Evolutionary conservation across 495 filamentous ascomycete species (phyloP), one percentile per base, ranked within the genome.

Genomic region (Tetracladium marchalianum): DNA sequence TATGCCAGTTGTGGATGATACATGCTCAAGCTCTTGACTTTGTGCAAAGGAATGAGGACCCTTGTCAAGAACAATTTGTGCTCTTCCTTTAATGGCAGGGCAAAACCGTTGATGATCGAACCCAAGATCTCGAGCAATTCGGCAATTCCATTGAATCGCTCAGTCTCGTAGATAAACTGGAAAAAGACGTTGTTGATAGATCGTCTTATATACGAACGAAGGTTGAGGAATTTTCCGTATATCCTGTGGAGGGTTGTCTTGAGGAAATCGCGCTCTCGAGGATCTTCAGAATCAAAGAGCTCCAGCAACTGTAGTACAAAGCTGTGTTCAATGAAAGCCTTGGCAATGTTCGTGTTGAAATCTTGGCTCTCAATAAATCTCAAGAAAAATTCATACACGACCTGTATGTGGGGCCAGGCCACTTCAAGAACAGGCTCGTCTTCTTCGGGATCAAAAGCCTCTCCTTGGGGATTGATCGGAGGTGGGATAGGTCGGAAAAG

Each of bases 181-280:
- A 99, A 99, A 73, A 99, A 99, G 56, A 99, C 92, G 60, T 99
- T 97, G 73, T 99, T 97, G 71, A 99, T 99, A 34, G 93, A 97
- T 54, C 92, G 82, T 58, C 92, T 77, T 57, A 99, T 99, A 66
- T 89, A 99, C 10, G 93, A 97, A 31, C 92, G 80, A 33, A 99
- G 73, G 62, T 99, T 99, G 45, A 99, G 73, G 70, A 99, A 99
- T 68, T 99, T 99, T 52, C 92, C 92, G 57, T 99, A 99, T 58
- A 99, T 99, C 39, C 92, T 81, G 68, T 99, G 92, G 44, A 99
- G 66, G 5, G 92, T 99, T 1, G 92, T 99, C 70, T 99, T 99
- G 34, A 99, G 67, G 63, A 99, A 99, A 67, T 99, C 92, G 41
- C 92, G 79, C 67, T 99, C 92, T 39, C 92, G 76, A 8, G 92